Conservation (phyloP, 2,329 filamentous ascomycete species). For the Cercospora canescens region DNA sequence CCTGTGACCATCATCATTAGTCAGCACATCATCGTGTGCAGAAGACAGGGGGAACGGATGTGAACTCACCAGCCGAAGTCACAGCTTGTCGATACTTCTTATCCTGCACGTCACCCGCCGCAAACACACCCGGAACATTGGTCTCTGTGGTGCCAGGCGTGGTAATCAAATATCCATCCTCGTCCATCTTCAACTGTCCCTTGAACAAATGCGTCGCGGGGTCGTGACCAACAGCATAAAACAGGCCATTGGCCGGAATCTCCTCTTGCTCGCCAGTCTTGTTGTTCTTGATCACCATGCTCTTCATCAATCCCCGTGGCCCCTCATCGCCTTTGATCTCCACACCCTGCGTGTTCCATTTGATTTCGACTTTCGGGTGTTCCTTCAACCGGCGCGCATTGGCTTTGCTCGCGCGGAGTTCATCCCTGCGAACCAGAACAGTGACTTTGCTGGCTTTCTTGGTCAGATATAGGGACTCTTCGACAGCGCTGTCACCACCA, state of each 20-base stretch:
- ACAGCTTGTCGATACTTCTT: conserved; percentile 98
- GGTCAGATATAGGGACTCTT: conserved; percentile 95
- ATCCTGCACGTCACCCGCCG: conserved; percentile 96
- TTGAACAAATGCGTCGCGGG: conserved; percentile 89
- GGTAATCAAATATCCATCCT: conserved; percentile 88
- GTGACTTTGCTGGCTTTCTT: conserved; percentile 97
- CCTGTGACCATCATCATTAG: conserved; percentile 52
- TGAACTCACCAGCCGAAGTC: conserved; percentile 82
- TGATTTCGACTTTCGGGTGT: conserved; percentile 88
- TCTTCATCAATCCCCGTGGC: conserved; percentile 76
- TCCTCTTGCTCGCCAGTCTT: conserved; percentile 74
- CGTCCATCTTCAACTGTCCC: conserved; percentile 83
- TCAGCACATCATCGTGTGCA: conserved; percentile 12
- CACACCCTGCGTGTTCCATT: conserved; percentile 77
- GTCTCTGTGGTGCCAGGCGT: conserved; percentile 86
- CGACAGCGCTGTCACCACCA: conserved; percentile 92
- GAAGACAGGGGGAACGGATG: neutral
- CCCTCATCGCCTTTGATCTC: conserved; percentile 84
- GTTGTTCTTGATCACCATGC: conserved; percentile 79
- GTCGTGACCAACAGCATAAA: conserved; percentile 97
- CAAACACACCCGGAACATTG: conserved; percentile 88
- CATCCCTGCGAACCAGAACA: conserved; percentile 85
- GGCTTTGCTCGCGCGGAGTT: conserved; percentile 82
- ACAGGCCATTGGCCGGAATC: conserved; percentile 87
- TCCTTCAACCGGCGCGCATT: conserved; percentile 83